A percentile compares a stretch with the other conserved stretches of the same genome.
Conservation (phyloP, 2,329 filamentous ascomycete genomes). For the Diaporthe sp. region DNA sequence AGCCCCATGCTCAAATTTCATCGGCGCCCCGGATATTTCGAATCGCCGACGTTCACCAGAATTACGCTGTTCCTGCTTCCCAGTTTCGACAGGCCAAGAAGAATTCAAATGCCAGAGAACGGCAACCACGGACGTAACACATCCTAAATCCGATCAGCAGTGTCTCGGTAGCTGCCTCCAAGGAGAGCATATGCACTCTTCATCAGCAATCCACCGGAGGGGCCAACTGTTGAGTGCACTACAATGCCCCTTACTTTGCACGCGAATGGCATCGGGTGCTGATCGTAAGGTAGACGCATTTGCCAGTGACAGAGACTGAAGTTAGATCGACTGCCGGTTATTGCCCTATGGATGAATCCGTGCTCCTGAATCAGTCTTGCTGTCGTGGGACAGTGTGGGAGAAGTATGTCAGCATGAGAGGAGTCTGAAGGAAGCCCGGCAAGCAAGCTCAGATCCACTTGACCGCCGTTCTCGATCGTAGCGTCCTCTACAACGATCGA, state of each 20-base stretch:
- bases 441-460: too few species aligned
- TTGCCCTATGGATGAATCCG: not conserved
- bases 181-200: not conserved
- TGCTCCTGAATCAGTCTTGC: not conserved
- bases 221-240: not conserved
- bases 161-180: not conserved
- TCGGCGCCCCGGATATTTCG: not conserved
- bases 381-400: too few species aligned
- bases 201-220: not conserved
- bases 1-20: not conserved
- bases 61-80: not conserved
- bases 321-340: not conserved
- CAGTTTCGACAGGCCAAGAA: not conserved
- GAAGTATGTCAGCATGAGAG: too few species aligned
- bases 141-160: not conserved
- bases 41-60: not conserved
- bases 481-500: too few species aligned
- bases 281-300: not conserved
- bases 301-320: not conserved
- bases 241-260: not conserved
- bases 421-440: too few species aligned
- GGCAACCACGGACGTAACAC: not conserved
- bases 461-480: too few species aligned
- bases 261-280: not conserved
- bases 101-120: not conserved